Evolutionary conservation across 169 alveolate species (phyloP).

Genomic region (Plasmodium gaboni): DNA sequence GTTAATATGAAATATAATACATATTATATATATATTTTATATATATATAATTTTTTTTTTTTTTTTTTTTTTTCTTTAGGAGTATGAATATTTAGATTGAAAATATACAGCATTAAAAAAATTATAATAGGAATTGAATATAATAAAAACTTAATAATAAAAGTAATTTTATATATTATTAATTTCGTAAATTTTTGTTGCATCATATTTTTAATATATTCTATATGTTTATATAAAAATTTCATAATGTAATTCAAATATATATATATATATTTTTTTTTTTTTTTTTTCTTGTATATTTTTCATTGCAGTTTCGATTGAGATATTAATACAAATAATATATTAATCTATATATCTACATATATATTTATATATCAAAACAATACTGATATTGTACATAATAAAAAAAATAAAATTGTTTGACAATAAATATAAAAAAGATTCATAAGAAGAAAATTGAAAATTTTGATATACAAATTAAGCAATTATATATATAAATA

Average conservation of each 20-base stretch:
- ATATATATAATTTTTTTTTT: no score
- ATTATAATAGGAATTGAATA: constrained; percentile 11
- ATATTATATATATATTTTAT: no score
- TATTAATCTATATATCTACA: constrained; percentile 3
- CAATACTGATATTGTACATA: not conserved
- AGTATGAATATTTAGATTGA: constrained; percentile 55
- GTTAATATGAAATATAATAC: no score
- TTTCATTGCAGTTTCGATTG: constrained; percentile 3
- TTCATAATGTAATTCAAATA: not conserved
- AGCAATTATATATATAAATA: not conserved
- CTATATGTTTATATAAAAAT: not conserved
- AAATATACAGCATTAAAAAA: constrained; percentile 21
- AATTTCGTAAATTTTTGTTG: no score
- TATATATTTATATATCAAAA: not conserved
- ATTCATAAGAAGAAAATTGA: not conserved
- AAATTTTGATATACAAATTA: not conserved
- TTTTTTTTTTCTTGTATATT: not conserved
- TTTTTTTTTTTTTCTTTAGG: not conserved
- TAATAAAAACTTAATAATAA: constrained; percentile 6
- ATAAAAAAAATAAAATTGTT: not conserved
- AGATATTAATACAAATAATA: not conserved
- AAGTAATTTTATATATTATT: constrained; percentile 2
- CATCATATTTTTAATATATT: no score
- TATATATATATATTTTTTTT: not conserved
- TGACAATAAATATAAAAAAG: not conserved